These are phyloP conservation scores for Trapa bicornis DNA, from an alignment of 345 rosid species.

Conservation along the genomic window DNA sequence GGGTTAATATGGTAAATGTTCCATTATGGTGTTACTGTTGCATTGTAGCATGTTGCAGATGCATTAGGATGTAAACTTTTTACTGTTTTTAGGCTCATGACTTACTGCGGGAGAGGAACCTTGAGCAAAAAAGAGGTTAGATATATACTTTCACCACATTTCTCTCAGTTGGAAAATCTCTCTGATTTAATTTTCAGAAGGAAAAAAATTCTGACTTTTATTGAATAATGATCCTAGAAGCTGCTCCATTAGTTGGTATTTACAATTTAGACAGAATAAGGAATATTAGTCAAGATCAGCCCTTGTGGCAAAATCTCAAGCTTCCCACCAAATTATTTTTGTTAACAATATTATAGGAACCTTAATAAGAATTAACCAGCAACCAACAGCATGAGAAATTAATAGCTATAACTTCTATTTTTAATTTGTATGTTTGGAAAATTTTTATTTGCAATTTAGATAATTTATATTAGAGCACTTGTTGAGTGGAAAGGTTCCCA, in stretches of 20 bases:
- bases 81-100: constrained; percentile 54
- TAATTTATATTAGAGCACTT: neutral
- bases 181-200: neutral
- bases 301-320: neutral
- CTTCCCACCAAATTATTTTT: neutral
- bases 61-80: constrained; percentile 2
- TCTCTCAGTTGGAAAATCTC: neutral
- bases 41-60: neutral
- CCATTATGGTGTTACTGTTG: neutral
- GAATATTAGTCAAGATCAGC: neutral
- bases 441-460: neutral
- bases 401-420: neutral
- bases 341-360: neutral
- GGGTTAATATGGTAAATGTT: constrained; percentile 54
- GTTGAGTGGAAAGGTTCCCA: neutral
- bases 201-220: neutral
- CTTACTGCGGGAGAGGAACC: constrained; percentile 53
- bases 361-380: neutral
- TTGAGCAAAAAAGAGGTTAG: constrained; percentile 46
- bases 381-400: neutral
- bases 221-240: neutral
- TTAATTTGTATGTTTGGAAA: neutral
- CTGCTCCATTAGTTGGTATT: neutral
- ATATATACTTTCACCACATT: neutral
- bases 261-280: neutral